Evolutionary conservation across 352 stramenopile species (phyloP).

Genomic region (Phytophthora fragariae): DNA sequence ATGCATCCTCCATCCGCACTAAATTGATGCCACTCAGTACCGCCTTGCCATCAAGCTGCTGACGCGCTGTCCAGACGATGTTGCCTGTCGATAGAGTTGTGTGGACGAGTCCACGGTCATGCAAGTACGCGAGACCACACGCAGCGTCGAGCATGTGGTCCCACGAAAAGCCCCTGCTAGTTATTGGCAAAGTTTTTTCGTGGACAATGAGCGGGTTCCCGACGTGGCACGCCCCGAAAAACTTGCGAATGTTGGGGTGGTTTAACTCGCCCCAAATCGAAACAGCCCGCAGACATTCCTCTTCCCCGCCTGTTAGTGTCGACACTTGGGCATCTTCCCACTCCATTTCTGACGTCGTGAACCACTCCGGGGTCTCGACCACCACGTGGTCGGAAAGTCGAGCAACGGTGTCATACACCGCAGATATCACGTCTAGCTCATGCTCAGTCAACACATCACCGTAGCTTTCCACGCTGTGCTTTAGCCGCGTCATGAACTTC

Average conservation of each 20-base stretch:
- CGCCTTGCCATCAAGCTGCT: not conserved
- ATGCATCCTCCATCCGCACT: not conserved
- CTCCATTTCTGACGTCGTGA: constrained; percentile 9
- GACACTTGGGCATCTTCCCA: constrained; percentile 3
- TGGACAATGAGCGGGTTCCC: constrained; percentile 6
- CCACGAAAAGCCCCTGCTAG: not conserved
- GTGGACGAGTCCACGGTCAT: constrained; percentile 1
- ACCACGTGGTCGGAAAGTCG: not conserved
- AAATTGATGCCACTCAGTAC: constrained; percentile 1
- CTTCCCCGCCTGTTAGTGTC: constrained; percentile 4
- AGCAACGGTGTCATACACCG: not conserved
- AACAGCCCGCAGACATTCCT: constrained; percentile 17
- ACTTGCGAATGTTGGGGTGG: constrained; percentile 29
- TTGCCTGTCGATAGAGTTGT: not conserved
- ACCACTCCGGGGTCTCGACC: constrained; percentile 12
- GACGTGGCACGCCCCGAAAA: constrained; percentile 37
- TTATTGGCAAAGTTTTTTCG: not conserved
- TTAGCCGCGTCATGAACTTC: not conserved
- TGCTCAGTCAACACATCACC: not conserved
- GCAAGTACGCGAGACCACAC: not conserved
- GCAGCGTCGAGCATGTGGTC: not conserved
- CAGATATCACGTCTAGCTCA: not conserved
- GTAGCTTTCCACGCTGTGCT: not conserved
- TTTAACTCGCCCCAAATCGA: constrained; percentile 16
- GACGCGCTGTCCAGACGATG: not conserved